Base-by-base conservation (phyloP, 2,329 filamentous ascomycete genomes). In the Aspergillus neoniger region DNA sequence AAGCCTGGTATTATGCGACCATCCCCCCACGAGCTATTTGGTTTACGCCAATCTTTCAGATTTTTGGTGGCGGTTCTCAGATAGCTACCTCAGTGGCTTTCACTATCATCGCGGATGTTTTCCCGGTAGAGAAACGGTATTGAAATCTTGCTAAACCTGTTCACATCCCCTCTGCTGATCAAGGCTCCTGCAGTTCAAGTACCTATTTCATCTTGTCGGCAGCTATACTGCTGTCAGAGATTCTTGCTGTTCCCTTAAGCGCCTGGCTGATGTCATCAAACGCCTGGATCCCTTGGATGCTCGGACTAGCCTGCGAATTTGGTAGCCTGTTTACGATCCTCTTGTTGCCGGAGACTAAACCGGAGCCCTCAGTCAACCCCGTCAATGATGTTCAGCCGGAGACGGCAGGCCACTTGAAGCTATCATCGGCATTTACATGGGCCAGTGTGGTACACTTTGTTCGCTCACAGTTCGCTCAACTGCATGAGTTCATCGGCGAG, bases 41-140 rank as follows among this genome's bases (percentile, higher is more conserved):
- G 63, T 59, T 63, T 28, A 59, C 58, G 5, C 39, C 63, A n/a
- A 28, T 64, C 6, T 63, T 64, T 44, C 63, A 64, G 47, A 47
- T 64, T 21, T 50, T 52, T 36, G 63, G 63, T n/a, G 60, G 63
- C 32, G 63, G 63, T 7, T n/a, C 39, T 14, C 55, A 57, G 17
- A 56, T 63, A 25, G 47, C 55, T 10, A 51, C 17, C n/a, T 60
- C 63, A 21, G 54, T 64, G 36, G 47, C 50, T 30, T 63, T 41
- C 8, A 63, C 60, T 1, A 51, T 57, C 15, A 49, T 64, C 19
- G 48, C 60, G n/a, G 63, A 64, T 53, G 47, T 64, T n/a, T 63
- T 49, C 43, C 51, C 60, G 8, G 36, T 55, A 8, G 63, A 64
- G 48, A 57, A 58, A 49, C 58, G 56, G 56, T 58, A 41, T 12